Evolutionary conservation across 2,329 filamentous ascomycete genomes (phyloP), one percentile per base, ranked within the genome.

Genomic region (Magnaporthiopsis poae): DNA sequence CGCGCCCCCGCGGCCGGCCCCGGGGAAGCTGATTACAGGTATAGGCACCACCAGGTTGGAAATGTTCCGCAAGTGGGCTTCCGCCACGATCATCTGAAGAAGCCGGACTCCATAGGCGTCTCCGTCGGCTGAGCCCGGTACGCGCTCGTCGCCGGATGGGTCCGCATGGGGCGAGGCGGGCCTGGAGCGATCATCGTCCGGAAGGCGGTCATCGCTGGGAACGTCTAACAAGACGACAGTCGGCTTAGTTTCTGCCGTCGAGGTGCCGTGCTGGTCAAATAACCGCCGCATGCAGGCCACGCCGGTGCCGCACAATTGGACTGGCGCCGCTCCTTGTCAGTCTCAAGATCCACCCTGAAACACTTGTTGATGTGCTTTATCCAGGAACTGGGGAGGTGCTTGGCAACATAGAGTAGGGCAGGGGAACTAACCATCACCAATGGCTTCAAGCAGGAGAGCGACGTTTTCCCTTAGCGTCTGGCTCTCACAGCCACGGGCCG

Each of bases 151-250:
- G 65, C 74, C 70, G 11, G 73, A 70, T 18, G 75, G 73, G 9
- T 73, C 71, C 27, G 78, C 80, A 65, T 77, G 77, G n/a, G 81
- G 78, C 11, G 82, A 84, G 39, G 80, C 76, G 5, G 82, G 79
- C 36, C 78, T 75, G 64, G 78, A 77, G 67, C 73, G 70, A 29
- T 67, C 69, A 27, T 77, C 71, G 25, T 79, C 77, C 60, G 77
- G 73, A 66, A 80, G 71, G 62, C 74, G 75, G 68, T 84, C 82
- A 69, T 85, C 79, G 70, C 80, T 79, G 21, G 85, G 83, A 4
- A 80, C 84, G 69, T 86, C 84, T 71, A 87, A 79, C 39, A 87
- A 74, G 66, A 87, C 80, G 68, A 87, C 77, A 2, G 84, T 86
- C 12, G 85, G 85, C 68, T 79, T 84, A 63, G 84, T 75, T 69